Percentiles rank a stretch among this genome's conserved stretches.
Evolutionary conservation across 495 filamentous ascomycete genomes (phyloP).

Genomic region (Penicillium salamii): DNA sequence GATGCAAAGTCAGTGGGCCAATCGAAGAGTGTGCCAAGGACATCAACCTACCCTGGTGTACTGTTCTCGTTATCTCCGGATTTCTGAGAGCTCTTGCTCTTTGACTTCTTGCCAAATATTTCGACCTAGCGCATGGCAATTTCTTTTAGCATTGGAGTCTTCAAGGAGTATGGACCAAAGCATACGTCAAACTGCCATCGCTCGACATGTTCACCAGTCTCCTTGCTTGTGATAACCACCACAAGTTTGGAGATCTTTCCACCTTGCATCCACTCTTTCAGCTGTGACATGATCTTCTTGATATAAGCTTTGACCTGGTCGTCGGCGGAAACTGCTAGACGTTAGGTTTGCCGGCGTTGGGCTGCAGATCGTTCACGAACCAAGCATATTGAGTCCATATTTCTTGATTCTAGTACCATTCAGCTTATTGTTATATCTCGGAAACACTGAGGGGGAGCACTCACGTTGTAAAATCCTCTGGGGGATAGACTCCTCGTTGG

Average conservation of each 20-base stretch:
- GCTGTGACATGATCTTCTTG: constrained; percentile 96
- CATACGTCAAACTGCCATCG: constrained; percentile 96
- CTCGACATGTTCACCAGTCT: constrained; percentile 93
- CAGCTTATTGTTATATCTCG: background rate
- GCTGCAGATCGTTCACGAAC: constrained; percentile 35
- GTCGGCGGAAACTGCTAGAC: constrained; percentile 71
- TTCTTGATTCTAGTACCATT: constrained; percentile 73
- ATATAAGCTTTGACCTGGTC: constrained; percentile 99
- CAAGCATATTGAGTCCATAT: constrained; percentile 98
- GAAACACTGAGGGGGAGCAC: constrained; percentile 21
- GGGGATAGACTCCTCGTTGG: constrained; percentile 95
- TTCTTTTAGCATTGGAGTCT: constrained; percentile 5
- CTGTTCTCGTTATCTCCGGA: constrained; percentile 62
- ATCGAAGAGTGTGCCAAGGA: background rate
- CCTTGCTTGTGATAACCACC: constrained; percentile 91
- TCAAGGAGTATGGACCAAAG: background rate
- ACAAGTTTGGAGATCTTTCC: constrained; percentile 97
- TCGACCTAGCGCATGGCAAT: constrained; percentile 49
- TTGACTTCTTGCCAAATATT: constrained; percentile 61
- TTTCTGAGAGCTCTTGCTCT: constrained; percentile 49
- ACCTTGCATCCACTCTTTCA: constrained; percentile 93
- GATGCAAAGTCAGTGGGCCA: constrained; percentile 4
- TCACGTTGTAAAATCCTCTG: constrained; percentile 93
- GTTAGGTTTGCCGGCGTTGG: constrained; percentile 9
- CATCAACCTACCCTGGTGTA: constrained; percentile 45